A percentile compares a stretch with the other conserved stretches of the same genome.
Conservation (phyloP, 2,329 filamentous ascomycete genomes). For the Microthyrium microscopicum region DNA sequence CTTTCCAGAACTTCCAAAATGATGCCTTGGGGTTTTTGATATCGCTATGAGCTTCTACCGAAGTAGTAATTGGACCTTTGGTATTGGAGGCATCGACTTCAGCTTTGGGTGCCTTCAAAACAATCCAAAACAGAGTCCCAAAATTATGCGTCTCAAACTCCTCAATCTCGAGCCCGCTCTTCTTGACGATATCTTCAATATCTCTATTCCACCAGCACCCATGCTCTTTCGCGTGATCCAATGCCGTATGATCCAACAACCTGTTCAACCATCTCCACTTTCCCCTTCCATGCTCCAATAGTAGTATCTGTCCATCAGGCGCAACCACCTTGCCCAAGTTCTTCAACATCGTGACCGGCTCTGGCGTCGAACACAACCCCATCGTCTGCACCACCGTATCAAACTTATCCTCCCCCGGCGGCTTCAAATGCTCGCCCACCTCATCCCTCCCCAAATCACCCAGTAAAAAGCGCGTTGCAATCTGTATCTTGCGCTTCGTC, state of each 20-base stretch:
- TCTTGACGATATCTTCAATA: slow-evolving; percentile 29
- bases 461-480: slow-evolving; percentile 13
- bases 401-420: slow-evolving; percentile 16
- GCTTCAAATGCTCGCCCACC: slow-evolving; percentile 19
- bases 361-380: slow-evolving; percentile 32
- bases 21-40: too few relatives aligned
- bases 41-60: too few relatives aligned
- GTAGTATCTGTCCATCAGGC: slow-evolving; percentile 26
- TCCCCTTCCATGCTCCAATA: slow-evolving; percentile 34
- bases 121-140: too few relatives aligned
- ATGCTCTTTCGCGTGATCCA: slow-evolving; percentile 30
- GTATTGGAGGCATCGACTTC: too few relatives aligned
- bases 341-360: slow-evolving; percentile 26
- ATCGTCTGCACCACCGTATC: slow-evolving; percentile 35
- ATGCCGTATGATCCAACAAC: slow-evolving; percentile 28
- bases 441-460: slow-evolving; percentile 1
- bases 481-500: slow-evolving; percentile 17
- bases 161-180: slow-evolving; percentile 31
- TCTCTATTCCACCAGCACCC: slow-evolving; percentile 38
- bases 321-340: slow-evolving; percentile 27
- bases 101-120: too few relatives aligned
- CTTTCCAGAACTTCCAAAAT: too few relatives aligned
- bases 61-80: too few relatives aligned
- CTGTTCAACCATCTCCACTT: slow-evolving; percentile 31
- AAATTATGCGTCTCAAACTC: slow-evolving; percentile 24